A percentile compares a stretch with the other conserved stretches of the same genome.
Evolutionary conservation across 2,329 filamentous ascomycete species (phyloP).

Genomic region (Trichoderma breve): DNA sequence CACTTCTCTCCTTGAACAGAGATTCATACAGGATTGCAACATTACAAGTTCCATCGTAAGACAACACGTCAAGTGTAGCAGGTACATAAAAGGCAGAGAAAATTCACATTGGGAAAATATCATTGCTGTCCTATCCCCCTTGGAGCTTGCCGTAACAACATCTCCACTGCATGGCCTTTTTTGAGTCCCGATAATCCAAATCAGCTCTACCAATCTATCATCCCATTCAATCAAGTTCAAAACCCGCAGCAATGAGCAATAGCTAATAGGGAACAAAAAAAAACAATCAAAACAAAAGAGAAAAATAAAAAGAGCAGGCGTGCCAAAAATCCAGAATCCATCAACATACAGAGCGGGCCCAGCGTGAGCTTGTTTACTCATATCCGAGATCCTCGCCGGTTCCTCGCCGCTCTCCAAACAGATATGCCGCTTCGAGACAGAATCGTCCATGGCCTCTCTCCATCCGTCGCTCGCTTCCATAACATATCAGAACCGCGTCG

Average conservation of each 20-base stretch:
- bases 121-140: not conserved
- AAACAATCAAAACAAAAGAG: not conserved
- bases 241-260: not conserved
- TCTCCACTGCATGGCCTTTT: conserved; percentile 15
- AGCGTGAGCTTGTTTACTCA: conserved; percentile 17
- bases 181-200: conserved; percentile 17
- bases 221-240: conserved; percentile 3
- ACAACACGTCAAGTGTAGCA: not conserved
- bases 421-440: conserved; percentile 84
- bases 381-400: conserved; percentile 30
- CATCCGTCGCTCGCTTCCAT: conserved; percentile 81
- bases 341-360: not conserved
- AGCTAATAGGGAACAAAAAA: not conserved
- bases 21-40: not conserved
- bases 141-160: conserved; percentile 1
- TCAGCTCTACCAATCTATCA: conserved; percentile 21
- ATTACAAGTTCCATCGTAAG: not conserved
- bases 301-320: not conserved
- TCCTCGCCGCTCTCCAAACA: conserved; percentile 69
- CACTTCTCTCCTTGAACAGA: not conserved
- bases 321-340: not conserved
- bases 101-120: not conserved
- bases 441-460: conserved; percentile 69
- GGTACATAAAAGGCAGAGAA: not conserved
- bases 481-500: conserved; percentile 87